A percentile compares a stretch with the other conserved stretches of the same genome.
phyloP scores from a whole-genome alignment of 2,329 filamentous ascomycete species.

The Claviceps purpurea region DNA sequence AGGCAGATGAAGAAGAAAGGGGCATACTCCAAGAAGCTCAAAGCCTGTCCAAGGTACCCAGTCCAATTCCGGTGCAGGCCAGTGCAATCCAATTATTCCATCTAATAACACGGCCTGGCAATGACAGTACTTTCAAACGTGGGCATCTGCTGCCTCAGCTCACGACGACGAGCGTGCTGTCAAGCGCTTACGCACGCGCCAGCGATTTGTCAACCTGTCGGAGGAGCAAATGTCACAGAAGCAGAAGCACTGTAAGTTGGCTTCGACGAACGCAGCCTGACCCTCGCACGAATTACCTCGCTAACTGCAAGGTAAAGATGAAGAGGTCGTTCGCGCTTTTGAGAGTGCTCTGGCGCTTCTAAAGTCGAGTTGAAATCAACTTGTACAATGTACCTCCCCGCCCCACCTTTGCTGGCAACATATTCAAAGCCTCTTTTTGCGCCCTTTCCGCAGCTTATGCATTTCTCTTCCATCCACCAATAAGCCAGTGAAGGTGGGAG shows the following conservation, averaged over 20 bases:
- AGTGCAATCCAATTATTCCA: neutral
- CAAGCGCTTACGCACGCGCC: constrained; percentile 70
- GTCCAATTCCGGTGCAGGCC: neutral
- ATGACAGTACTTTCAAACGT: constrained; percentile 60
- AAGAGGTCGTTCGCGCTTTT: constrained; percentile 48
- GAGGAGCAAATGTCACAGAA: constrained; percentile 61
- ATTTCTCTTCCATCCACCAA: neutral
- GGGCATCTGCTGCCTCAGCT: constrained; percentile 58
- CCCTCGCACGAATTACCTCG: neutral
- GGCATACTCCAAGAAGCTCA: constrained; percentile 55
- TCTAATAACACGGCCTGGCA: neutral
- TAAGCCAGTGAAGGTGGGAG: neutral
- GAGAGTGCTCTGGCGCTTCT: constrained; percentile 47
- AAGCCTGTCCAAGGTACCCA: constrained; percentile 46
- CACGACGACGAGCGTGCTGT: constrained; percentile 66
- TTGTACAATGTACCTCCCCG: neutral
- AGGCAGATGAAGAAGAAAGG: constrained; percentile 50
- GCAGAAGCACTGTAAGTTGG: constrained; percentile 61
- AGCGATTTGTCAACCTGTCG: constrained; percentile 59
- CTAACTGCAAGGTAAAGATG: constrained; percentile 17
- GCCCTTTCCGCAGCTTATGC: neutral
- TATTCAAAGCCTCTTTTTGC: neutral
- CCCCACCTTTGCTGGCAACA: neutral
- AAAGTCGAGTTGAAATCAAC: constrained; percentile 17
- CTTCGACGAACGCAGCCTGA: neutral